These are phyloP conservation scores for Przewalskia tangutica DNA, from an alignment of 257 asterid species.

Conservation along the genomic window DNA sequence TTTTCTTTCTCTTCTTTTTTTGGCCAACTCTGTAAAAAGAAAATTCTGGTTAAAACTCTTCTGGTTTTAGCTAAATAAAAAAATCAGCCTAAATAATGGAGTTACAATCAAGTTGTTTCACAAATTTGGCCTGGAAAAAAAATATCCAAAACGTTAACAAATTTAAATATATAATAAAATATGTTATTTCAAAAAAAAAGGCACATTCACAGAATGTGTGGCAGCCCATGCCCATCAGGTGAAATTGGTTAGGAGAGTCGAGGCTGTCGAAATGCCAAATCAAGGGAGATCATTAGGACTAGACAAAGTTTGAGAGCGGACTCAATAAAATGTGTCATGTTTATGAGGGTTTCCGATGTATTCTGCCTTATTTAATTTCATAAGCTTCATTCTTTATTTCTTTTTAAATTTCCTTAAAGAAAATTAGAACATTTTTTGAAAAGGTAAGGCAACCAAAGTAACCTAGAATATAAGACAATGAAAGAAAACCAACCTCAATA, in stretches of 20 bases:
- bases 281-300: not conserved
- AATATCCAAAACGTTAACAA: not conserved
- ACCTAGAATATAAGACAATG: not conserved
- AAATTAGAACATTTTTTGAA: not conserved
- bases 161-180: not conserved
- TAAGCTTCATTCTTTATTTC: not conserved
- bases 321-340: not conserved
- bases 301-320: not conserved
- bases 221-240: not conserved
- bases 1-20: not conserved
- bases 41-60: not conserved
- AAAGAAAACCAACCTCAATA: conserved; percentile 19
- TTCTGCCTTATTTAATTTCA: not conserved
- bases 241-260: not conserved
- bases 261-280: not conserved
- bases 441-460: not conserved
- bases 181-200: not conserved
- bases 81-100: not conserved
- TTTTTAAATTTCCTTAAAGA: not conserved
- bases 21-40: not conserved
- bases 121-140: not conserved
- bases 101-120: not conserved
- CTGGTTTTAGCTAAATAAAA: not conserved
- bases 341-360: not conserved
- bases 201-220: not conserved